Evolutionary conservation across 441 rosid genomes (phyloP).

Genomic region (Populus hybrid): DNA sequence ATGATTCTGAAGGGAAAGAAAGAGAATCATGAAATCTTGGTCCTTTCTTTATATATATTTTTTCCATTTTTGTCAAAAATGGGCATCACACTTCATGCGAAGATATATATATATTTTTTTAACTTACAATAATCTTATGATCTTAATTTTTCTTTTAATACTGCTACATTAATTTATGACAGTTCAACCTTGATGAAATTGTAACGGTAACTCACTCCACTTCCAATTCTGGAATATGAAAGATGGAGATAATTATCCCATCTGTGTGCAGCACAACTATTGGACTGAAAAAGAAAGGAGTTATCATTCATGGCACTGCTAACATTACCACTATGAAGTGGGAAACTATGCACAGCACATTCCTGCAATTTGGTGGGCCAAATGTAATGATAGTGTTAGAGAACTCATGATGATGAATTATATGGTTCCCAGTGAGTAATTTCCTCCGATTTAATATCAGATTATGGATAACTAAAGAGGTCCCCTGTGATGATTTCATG

Average conservation of each 20-base stretch:
- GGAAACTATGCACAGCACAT: conserved; percentile 5
- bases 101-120: no score
- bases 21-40: background rate
- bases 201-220: background rate
- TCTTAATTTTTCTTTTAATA: no score
- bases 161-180: no score
- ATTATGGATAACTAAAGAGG: conserved; percentile 7
- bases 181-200: background rate
- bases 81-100: background rate
- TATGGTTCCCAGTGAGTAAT: conserved; percentile 16
- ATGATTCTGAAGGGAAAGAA: conserved; percentile 4
- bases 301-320: background rate
- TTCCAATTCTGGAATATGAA: no score
- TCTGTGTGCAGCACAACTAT: background rate
- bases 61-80: conserved; percentile 11
- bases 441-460: conserved; percentile 11
- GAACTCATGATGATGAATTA: conserved; percentile 28
- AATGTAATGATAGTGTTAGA: conserved; percentile 27
- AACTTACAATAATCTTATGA: no score
- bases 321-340: background rate
- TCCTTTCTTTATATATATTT: no score
- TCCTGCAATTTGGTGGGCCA: conserved; percentile 27
- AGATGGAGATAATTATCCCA: background rate
- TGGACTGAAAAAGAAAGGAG: background rate
- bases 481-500: conserved; percentile 11